Conservation (phyloP, 306 rosid species). For the Lotus japonicus region DNA sequence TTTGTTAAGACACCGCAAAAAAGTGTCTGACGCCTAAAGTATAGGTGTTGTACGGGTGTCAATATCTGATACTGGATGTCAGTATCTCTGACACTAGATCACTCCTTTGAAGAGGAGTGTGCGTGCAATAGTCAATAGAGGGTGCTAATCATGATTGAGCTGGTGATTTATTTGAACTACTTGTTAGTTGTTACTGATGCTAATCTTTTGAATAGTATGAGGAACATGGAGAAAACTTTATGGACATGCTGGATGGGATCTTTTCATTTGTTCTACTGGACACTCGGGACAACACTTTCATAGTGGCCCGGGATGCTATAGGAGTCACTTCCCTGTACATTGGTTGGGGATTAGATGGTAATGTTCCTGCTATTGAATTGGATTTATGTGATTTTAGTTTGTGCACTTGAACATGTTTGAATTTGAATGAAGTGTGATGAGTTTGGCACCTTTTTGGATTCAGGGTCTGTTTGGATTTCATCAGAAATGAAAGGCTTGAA, state of each 20-base stretch:
- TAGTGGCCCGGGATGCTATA: slow-evolving; percentile 94
- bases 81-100: too few species aligned
- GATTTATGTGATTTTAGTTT: not conserved
- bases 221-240: slow-evolving; percentile 76
- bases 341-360: slow-evolving; percentile 98
- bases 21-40: too few species aligned
- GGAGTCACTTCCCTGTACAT: slow-evolving; percentile 91
- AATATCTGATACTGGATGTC: too few species aligned
- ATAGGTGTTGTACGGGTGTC: too few species aligned
- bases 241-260: slow-evolving; percentile 89
- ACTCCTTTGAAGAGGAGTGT: too few species aligned
- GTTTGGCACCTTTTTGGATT: not conserved
- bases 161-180: not conserved
- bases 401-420: not conserved
- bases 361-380: not conserved
- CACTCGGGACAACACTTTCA: slow-evolving; percentile 87
- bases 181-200: not conserved
- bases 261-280: slow-evolving; percentile 88
- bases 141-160: not conserved
- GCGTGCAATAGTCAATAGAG: too few species aligned
- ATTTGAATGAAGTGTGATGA: not conserved
- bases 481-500: slow-evolving; percentile 84
- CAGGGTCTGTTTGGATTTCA: slow-evolving; percentile 91
- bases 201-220: slow-evolving; percentile 51
- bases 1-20: too few species aligned